Evolutionary conservation across 169 alveolate genomes (phyloP), one percentile per base, ranked within the genome.

Genomic region (Cryptosporidium baileyi): DNA sequence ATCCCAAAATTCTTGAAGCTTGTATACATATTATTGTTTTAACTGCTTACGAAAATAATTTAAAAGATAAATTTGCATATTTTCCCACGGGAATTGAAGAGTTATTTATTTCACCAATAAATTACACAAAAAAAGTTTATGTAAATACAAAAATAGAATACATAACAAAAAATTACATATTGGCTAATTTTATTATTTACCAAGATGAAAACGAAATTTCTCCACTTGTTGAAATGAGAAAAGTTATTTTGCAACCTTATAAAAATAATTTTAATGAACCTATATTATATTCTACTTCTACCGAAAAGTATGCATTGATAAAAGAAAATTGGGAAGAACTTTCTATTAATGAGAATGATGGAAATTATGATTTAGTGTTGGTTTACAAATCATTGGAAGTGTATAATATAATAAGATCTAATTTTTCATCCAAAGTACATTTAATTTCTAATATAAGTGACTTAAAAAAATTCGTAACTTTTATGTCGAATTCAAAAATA

Each of bases 1-100:
- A 74, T 74, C 82, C 82, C 32, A 74, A 36, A 43, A 54, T 74
- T 24, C 47, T 74, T 51, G 82, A 74, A 15, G 32, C 82, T 19
- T 51, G 54, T 34, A 28, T 74, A 36, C 82, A 74, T 36, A 22
- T 59, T 19, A 40, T 74, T 30, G 40, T 74, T 4, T 57, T 74
- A 17, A 52, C 60, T 19, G 82, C 74, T 22, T n/a, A 26, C 8
- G 34, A 32, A 19, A 74, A 54, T 32, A 24, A 74, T 7, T 8
- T 17, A 7, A 65, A 15, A 2, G 24, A 65, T 44, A 5, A 44
- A 28, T 47, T 36, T 45, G 45, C 51, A 17, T 54, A 51, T 38
- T 52, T 54, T 30, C 82, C 82, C 22, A 54, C 59, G 11, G 57
- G 54, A 74, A 74, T 74, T 38, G 60, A 24, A 1, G 17, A 8